A percentile compares a stretch with the other conserved stretches of the same genome.
Evolutionary conservation across 345 rosid species (phyloP).

Genomic region (Camelina neglecta): DNA sequence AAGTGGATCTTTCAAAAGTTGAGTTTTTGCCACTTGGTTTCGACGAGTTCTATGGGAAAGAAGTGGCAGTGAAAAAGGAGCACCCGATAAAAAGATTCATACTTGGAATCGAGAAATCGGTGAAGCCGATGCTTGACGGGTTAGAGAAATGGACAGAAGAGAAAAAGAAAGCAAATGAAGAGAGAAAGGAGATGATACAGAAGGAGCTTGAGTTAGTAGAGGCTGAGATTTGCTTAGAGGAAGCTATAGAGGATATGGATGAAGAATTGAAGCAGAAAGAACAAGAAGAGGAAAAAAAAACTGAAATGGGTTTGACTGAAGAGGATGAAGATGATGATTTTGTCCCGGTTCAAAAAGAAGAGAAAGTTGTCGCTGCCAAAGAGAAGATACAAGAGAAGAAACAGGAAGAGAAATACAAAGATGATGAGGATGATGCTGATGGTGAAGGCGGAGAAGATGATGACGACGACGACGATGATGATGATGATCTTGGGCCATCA

Average conservation of each 20-base stretch:
- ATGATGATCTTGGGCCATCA: conserved; percentile 57
- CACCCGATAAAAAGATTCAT: conserved; percentile 53
- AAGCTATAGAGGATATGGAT: conserved; percentile 88
- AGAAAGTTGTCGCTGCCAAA: conserved; percentile 42
- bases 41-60: conserved; percentile 83
- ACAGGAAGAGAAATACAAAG: conserved; percentile 49
- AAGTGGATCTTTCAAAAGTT: conserved; percentile 61
- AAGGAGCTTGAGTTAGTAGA: conserved; percentile 79
- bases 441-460: conserved; percentile 23
- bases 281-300: conserved; percentile 66
- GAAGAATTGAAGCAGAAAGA: conserved; percentile 67
- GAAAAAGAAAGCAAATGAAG: conserved; percentile 67
- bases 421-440: conserved; percentile 43
- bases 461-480: conserved; percentile 45
- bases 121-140: conserved; percentile 57
- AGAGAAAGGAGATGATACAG: conserved; percentile 62
- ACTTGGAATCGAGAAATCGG: conserved; percentile 55
- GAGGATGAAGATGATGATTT: conserved; percentile 51
- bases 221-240: conserved; percentile 87
- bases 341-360: conserved; percentile 42
- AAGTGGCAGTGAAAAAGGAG: conserved; percentile 52
- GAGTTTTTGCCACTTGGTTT: conserved; percentile 88
- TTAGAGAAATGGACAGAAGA: conserved; percentile 84
- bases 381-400: conserved; percentile 40
- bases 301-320: conserved; percentile 56